Conservation (phyloP, 208 protist species). For the Angomonas desouzai region DNA sequence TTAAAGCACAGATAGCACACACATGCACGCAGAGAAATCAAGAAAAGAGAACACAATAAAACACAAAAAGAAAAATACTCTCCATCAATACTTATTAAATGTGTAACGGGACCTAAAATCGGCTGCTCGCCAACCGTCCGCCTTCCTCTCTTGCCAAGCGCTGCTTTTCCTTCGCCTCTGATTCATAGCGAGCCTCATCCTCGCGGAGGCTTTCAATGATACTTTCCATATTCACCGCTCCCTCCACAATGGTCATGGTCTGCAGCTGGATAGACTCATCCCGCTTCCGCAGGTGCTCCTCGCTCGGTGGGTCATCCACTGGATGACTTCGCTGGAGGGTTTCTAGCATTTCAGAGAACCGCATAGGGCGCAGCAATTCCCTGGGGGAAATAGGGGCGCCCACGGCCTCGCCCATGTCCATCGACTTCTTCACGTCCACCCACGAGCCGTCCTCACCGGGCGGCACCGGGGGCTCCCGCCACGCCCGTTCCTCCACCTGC, state of each 20-base stretch:
- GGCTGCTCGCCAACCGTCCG: slow-evolving; percentile 38
- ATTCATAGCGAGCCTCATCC: slow-evolving; percentile 22
- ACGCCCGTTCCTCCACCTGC: slow-evolving; percentile 85
- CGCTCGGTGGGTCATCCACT: slow-evolving; percentile 68
- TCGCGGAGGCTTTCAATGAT: slow-evolving; percentile 33
- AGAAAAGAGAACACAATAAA: slow-evolving; percentile 12
- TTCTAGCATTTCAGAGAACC: slow-evolving; percentile 65
- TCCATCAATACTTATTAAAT: slow-evolving; percentile 4
- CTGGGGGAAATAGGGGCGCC: slow-evolving; percentile 39
- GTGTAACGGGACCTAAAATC: slow-evolving; percentile 22
- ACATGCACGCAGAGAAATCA: not conserved
- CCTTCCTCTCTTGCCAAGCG: slow-evolving; percentile 22
- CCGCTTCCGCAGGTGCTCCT: slow-evolving; percentile 52
- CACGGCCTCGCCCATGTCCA: slow-evolving; percentile 66
- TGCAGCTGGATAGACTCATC: slow-evolving; percentile 54
- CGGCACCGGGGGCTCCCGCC: slow-evolving; percentile 81
- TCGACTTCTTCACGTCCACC: slow-evolving; percentile 75
- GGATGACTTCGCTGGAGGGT: slow-evolving; percentile 34
- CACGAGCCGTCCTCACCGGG: slow-evolving; percentile 84
- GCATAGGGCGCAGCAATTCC: slow-evolving; percentile 71
- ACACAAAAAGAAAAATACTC: slow-evolving; percentile 3
- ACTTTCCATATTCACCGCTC: slow-evolving; percentile 51
- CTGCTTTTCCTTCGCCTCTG: slow-evolving; percentile 18
- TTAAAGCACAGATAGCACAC: not conserved
- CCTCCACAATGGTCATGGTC: slow-evolving; percentile 63